These are phyloP conservation scores for Nicotiana noctiflora DNA, from an alignment of 257 asterid species.

Conservation along the genomic window DNA sequence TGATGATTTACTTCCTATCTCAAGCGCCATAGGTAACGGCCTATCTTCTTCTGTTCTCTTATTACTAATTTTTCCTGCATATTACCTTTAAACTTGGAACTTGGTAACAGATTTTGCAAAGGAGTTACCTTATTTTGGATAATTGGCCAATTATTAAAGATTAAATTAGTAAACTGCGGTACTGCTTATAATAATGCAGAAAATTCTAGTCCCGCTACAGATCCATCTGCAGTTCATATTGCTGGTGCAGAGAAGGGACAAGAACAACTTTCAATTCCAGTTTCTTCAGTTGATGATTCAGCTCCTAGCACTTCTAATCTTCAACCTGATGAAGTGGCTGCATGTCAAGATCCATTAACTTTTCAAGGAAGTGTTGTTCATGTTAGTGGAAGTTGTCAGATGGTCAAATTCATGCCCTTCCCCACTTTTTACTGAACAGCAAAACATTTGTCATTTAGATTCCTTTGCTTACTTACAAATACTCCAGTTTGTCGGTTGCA, in stretches of 20 bases:
- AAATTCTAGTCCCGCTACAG: constrained; percentile 28
- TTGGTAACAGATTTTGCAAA: background rate
- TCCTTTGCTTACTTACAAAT: background rate
- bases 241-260: constrained; percentile 19
- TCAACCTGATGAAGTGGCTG: constrained; percentile 25
- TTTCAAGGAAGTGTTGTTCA: constrained; percentile 33
- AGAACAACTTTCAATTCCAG: constrained; percentile 19
- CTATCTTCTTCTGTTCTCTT: background rate
- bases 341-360: constrained; percentile 29
- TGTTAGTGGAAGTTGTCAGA: constrained; percentile 20
- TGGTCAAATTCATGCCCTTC: background rate
- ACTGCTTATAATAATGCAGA: constrained; percentile 20
- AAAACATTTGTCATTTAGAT: background rate
- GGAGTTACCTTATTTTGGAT: constrained; percentile 2
- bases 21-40: constrained; percentile 25
- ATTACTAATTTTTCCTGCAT: background rate
- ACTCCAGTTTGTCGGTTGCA: constrained; percentile 25
- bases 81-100: background rate
- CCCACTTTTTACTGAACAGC: background rate
- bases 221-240: constrained; percentile 16
- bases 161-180: constrained; percentile 11
- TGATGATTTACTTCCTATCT: constrained; percentile 35
- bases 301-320: constrained; percentile 19
- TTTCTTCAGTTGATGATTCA: constrained; percentile 21
- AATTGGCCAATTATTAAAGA: background rate